Percentiles rank a stretch among this genome's conserved stretches.
phyloP scores from a whole-genome alignment of 176 grass and related monocot genomes.

The Avena atlantica region DNA sequence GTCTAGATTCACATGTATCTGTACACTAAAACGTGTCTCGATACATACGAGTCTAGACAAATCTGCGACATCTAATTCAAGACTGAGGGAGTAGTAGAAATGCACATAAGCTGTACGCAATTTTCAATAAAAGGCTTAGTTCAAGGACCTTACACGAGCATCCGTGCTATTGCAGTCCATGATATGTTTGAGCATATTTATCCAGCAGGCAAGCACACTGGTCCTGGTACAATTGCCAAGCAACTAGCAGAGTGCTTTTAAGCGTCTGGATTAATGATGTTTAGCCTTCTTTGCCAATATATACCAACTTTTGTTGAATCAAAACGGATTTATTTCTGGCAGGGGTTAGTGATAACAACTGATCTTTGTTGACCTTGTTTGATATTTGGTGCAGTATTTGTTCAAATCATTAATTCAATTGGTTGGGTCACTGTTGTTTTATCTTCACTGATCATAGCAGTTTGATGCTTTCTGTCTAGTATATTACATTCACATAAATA shows the following conservation, averaged over 20 bases:
- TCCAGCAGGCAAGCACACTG: constrained; percentile 14
- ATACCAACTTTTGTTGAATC: constrained; percentile 12
- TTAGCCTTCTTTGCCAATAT: constrained; percentile 5
- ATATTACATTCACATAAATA: constrained; percentile 23
- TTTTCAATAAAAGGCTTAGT: constrained; percentile 4
- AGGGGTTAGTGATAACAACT: constrained; percentile 19
- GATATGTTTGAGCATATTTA: constrained; percentile 23
- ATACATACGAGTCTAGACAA: too few relatives aligned
- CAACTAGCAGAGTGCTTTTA: constrained; percentile 7
- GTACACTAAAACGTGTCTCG: too few relatives aligned
- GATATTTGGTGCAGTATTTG: constrained; percentile 1
- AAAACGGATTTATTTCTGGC: constrained; percentile 19
- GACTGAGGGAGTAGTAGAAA: not conserved
- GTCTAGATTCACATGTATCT: too few relatives aligned
- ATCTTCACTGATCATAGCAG: not conserved
- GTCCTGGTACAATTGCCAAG: not conserved
- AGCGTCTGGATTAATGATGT: not conserved
- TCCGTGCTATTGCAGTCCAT: not conserved
- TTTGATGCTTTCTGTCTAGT: constrained; percentile 10
- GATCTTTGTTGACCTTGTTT: constrained; percentile 22
- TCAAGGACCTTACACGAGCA: not conserved
- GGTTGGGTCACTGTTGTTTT: constrained; percentile 18
- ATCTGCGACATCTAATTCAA: too few relatives aligned
- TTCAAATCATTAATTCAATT: constrained; percentile 35
- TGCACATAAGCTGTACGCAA: not conserved